These are phyloP conservation scores for Saxophila tyrrhenica DNA, from an alignment of 495 filamentous ascomycete species.

Conservation along the genomic window DNA sequence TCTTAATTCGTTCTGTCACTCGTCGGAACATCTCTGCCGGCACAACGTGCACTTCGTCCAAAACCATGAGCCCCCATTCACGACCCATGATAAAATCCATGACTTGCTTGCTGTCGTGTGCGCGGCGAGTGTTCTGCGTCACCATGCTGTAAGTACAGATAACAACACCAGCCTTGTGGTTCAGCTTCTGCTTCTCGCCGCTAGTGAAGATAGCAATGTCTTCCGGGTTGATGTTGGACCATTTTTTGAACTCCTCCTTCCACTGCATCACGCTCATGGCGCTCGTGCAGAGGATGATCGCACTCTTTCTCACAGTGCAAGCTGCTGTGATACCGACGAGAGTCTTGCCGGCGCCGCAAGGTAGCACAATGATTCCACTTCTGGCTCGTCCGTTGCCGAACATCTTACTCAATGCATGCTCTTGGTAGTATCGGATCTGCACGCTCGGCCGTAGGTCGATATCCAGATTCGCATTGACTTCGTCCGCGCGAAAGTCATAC, in stretches of 20 bases:
- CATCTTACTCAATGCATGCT: conserved; percentile 97
- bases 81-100: conserved; percentile 88
- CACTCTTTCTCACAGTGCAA: conserved; percentile 93
- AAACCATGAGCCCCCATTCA: conserved; percentile 96
- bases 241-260: conserved; percentile 90
- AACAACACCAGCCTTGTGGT: conserved; percentile 82
- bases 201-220: conserved; percentile 93
- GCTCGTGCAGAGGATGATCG: conserved; percentile 89
- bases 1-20: conserved; percentile 81
- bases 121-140: conserved; percentile 70
- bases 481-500: conserved; percentile 95
- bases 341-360: conserved; percentile 95
- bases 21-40: conserved; percentile 91
- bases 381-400: conserved; percentile 96
- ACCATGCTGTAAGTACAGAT: conserved; percentile 99
- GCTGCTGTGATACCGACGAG: conserved; percentile 93
- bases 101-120: conserved; percentile 91
- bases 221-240: conserved; percentile 92
- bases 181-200: conserved; percentile 83
- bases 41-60: conserved; percentile 97
- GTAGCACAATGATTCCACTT: conserved; percentile 93
- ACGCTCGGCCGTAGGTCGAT: conserved; percentile 81
- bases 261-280: conserved; percentile 98
- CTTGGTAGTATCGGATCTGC: conserved; percentile 84
- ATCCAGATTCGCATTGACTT: conserved; percentile 75